These are phyloP conservation scores for Arbutus unedo DNA, from an alignment of 148 eudicot genomes.

Conservation along the genomic window DNA sequence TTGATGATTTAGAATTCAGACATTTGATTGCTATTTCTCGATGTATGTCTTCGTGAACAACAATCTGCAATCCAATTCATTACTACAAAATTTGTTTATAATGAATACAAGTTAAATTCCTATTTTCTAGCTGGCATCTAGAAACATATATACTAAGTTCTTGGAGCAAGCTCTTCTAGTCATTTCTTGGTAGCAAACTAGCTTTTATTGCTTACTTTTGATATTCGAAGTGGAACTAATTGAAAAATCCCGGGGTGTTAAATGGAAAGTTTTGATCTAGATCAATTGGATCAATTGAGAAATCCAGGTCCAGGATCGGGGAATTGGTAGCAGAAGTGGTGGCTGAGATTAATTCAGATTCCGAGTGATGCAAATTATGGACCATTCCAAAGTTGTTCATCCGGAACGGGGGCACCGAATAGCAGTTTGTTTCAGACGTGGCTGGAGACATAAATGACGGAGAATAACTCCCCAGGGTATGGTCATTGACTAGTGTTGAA, in stretches of 20 bases:
- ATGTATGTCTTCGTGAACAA: neutral
- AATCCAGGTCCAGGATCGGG: conserved; percentile 58
- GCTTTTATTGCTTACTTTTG: conserved; percentile 6
- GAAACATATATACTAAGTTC: neutral
- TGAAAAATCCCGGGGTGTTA: conserved; percentile 40
- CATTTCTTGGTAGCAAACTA: neutral
- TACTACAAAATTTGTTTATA: conserved; percentile 6
- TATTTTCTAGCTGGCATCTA: conserved; percentile 3
- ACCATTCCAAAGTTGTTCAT: conserved; percentile 36
- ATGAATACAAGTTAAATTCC: neutral
- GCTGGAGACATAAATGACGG: conserved; percentile 52
- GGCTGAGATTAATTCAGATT: conserved; percentile 57
- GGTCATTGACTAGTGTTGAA: conserved; percentile 30
- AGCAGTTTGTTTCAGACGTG: conserved; percentile 58
- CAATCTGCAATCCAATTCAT: conserved; percentile 9
- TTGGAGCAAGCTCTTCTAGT: neutral
- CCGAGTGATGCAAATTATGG: conserved; percentile 38
- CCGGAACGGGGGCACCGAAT: conserved; percentile 43
- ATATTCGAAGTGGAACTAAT: conserved; percentile 14
- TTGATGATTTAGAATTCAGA: neutral
- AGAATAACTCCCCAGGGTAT: conserved; percentile 30
- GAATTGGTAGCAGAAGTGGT: conserved; percentile 72
- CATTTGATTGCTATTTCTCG: neutral
- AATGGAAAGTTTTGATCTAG: conserved; percentile 52
- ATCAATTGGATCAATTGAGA: conserved; percentile 37